Conservation (phyloP, 176 grass and related monocot genomes). For the Thalia dealbata region DNA sequence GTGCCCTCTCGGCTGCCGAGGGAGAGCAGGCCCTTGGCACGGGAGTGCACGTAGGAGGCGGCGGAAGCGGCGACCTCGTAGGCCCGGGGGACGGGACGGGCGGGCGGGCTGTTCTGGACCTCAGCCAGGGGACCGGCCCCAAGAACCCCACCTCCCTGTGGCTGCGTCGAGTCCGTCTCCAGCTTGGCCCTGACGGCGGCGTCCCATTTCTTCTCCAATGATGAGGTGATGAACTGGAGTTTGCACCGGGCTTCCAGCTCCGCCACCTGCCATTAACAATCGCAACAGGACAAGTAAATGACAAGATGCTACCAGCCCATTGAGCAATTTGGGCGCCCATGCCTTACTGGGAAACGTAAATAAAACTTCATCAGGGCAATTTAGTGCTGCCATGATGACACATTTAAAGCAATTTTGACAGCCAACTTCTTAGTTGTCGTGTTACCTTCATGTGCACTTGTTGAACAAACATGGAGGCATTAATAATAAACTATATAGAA, state of each 20-base stretch:
- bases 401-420: no score
- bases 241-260: conserved; percentile 57
- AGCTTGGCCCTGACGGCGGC: conserved; percentile 31
- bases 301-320: not conserved
- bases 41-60: conserved; percentile 62
- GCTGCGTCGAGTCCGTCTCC: conserved; percentile 46
- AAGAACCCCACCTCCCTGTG: not conserved
- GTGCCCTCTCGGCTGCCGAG: conserved; percentile 9
- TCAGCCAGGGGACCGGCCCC: conserved; percentile 16
- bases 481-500: not conserved
- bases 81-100: conserved; percentile 48
- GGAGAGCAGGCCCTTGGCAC: conserved; percentile 56
- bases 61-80: conserved; percentile 88
- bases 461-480: no score
- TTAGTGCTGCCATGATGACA: no score
- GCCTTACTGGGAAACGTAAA: no score
- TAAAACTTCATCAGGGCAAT: no score
- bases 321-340: not conserved
- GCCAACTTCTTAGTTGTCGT: no score
- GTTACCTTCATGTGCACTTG: no score
- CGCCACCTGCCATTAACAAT: conserved; percentile 19
- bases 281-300: not conserved
- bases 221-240: conserved; percentile 56
- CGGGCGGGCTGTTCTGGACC: conserved; percentile 36
- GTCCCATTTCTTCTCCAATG: conserved; percentile 63